phyloP scores from a whole-genome alignment of 2,329 filamentous ascomycete species.

The Cercospora canescens region DNA sequence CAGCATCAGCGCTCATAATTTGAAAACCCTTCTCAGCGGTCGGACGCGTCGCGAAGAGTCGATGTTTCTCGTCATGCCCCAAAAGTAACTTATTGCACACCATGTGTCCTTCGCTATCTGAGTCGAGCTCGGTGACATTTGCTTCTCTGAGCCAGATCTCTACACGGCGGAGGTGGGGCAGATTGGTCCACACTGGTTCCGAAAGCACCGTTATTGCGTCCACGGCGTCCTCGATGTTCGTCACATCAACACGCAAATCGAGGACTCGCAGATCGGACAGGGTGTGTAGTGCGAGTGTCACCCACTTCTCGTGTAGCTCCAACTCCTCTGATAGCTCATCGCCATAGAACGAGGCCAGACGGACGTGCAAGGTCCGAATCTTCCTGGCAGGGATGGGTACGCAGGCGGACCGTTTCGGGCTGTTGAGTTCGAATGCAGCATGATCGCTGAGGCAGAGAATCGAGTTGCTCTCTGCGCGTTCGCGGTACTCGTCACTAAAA shows the following conservation, averaged over 20 bases:
- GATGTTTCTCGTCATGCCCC: neutral
- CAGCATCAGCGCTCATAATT: no score
- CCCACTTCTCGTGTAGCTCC: neutral
- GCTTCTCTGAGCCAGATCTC: neutral
- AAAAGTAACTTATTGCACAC: neutral
- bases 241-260: neutral
- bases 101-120: neutral
- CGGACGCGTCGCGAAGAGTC: neutral
- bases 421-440: neutral
- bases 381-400: neutral
- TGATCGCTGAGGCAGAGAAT: neutral
- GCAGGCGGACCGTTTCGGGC: neutral
- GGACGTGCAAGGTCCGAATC: neutral
- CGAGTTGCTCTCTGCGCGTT: neutral
- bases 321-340: constrained; percentile 2
- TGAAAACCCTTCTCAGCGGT: neutral
- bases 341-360: neutral
- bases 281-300: neutral
- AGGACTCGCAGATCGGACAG: neutral
- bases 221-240: neutral
- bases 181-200: neutral
- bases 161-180: neutral
- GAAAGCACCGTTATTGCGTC: neutral
- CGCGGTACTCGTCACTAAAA: neutral
- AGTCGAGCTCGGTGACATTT: neutral